Evolutionary conservation across 495 filamentous ascomycete genomes (phyloP), one percentile per base, ranked within the genome.

Genomic region (Aspergillus ostianus): DNA sequence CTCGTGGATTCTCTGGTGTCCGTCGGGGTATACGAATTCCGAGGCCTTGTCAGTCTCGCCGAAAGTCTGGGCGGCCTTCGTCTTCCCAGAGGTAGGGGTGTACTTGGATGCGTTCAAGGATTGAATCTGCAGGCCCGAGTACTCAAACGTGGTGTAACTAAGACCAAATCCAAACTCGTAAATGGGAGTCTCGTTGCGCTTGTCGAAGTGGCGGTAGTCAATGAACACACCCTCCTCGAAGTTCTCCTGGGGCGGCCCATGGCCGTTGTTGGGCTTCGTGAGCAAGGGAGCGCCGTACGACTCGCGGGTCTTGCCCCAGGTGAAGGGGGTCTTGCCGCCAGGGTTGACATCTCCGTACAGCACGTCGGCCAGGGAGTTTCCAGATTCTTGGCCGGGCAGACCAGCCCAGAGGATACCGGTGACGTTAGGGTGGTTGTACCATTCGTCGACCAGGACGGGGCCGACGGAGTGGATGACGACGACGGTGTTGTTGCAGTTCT

Each of bases 351-450:
- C 83, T 51, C 94, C 94, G 71, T 96, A 98, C 13, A 98, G 87
- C 7, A 98, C 84, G 67, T 98, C 93, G 26, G 86, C 85, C 61
- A 98, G 84, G n/a, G 89, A 84, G 73, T 94, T 93, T 45, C 94
- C 94, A 30, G 88, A 91, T 71, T 98, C 89, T 69, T 98, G 89
- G 13, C 94, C 94, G 0, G 94, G 94, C 47, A 97, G 71, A 70
- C 93, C 93, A 61, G 93, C 94, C 88, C 92, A 97, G 18, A 98
- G 68, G 46, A 98, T 94, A 26, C 91, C 94, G 9, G 92, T 97
- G 58, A 98, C 83, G 71, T 98, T 98, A n/a, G 89, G 86, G 72
- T 89, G 86, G 62, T 92, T 76, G 60, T 90, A 87, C 79, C 86
- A 96, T 26, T 89, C 81, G 26, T 86, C 83, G 21, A 97, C 66